phyloP scores from a whole-genome alignment of 768 basidiomycete species.

The Rhodotorula toruloides region DNA sequence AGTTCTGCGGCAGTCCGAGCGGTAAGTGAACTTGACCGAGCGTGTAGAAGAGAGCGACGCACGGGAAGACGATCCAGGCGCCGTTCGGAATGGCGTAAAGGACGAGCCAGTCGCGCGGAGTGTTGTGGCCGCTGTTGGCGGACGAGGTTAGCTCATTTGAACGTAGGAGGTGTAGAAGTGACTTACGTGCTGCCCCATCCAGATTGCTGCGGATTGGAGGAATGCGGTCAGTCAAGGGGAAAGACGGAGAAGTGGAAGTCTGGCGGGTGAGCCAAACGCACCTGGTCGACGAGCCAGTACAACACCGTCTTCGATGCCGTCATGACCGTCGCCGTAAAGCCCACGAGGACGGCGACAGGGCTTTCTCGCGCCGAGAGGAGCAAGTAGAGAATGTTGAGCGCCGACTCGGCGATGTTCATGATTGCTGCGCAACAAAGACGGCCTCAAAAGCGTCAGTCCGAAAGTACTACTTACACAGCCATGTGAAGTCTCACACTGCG shows the following conservation, averaged over 20 bases:
- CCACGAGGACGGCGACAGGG: conserved; percentile 45
- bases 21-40: not conserved
- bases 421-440: conserved; percentile 37
- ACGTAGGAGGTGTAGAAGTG: not conserved
- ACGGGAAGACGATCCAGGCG: conserved; percentile 46
- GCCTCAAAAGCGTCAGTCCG: not conserved
- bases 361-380: not conserved
- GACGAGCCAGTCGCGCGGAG: conserved; percentile 5
- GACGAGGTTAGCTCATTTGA: not conserved
- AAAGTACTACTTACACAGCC: not conserved
- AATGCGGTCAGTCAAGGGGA: too few species aligned
- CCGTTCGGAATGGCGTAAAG: conserved; percentile 31
- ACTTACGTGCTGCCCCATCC: conserved; percentile 15
- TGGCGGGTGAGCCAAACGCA: not conserved
- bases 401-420: conserved; percentile 45
- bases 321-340: conserved; percentile 44
- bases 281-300: conserved; percentile 23
- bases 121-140: conserved; percentile 26
- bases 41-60: not conserved
- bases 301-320: conserved; percentile 44
- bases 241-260: not conserved
- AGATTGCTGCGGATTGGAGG: not conserved
- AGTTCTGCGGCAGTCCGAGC: not conserved
- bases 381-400: conserved; percentile 38
- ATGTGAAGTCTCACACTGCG: conserved; percentile 14